Evolutionary conservation across 1,284 basidiomycete genomes (phyloP).

Genomic region (Coriolopsis trogii): DNA sequence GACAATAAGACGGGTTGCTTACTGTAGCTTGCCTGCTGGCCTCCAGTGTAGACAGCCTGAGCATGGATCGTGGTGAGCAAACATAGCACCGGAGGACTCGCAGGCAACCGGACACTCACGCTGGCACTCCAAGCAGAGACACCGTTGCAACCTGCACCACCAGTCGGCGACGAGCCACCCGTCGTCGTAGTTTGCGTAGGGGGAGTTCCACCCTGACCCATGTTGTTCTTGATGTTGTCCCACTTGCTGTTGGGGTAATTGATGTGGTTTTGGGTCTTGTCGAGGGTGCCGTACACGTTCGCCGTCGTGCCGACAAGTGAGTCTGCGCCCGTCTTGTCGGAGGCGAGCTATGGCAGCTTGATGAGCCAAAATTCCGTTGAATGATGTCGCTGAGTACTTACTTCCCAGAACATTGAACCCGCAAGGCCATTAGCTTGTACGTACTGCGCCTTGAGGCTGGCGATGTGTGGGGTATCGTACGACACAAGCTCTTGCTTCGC

Average conservation of each 20-base stretch:
- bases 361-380: no score
- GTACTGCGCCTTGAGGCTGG: slow-evolving; percentile 76
- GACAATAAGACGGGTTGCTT: no score
- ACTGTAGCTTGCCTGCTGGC: slow-evolving; percentile 50
- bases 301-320: slow-evolving; percentile 61
- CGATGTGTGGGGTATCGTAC: slow-evolving; percentile 83
- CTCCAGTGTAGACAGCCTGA: slow-evolving; percentile 48
- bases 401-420: slow-evolving; percentile 85
- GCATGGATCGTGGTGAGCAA: background rate
- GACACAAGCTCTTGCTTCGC: slow-evolving; percentile 66
- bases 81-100: background rate
- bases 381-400: no score
- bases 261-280: slow-evolving; percentile 74
- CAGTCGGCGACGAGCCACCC: slow-evolving; percentile 26
- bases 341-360: slow-evolving; percentile 49
- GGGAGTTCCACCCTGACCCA: slow-evolving; percentile 45
- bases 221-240: slow-evolving; percentile 69
- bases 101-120: slow-evolving; percentile 20
- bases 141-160: slow-evolving; percentile 41
- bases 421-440: slow-evolving; percentile 65
- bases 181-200: slow-evolving; percentile 12
- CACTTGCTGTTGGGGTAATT: slow-evolving; percentile 66
- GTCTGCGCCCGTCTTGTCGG: slow-evolving; percentile 58
- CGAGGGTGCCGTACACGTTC: slow-evolving; percentile 52
- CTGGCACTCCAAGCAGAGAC: slow-evolving; percentile 50